Conservation (phyloP, 2,329 filamentous ascomycete genomes). For the Coniella vitis region DNA sequence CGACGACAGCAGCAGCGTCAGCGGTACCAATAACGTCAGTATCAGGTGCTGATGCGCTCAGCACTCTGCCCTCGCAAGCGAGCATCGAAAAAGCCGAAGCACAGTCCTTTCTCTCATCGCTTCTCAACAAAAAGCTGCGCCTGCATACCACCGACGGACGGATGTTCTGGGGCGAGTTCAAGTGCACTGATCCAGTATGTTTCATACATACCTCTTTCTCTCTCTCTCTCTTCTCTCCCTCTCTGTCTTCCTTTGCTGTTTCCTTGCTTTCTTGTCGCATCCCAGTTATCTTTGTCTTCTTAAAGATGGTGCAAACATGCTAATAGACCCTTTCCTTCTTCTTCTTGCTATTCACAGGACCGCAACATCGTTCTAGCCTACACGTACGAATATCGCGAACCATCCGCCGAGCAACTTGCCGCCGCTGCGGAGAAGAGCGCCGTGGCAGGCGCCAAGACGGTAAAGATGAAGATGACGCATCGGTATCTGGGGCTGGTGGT, state of each 20-base stretch:
- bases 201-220: neutral
- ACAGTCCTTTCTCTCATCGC: slow-evolving; percentile 50
- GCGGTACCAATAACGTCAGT: too few relatives aligned
- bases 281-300: too few relatives aligned
- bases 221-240: too few relatives aligned
- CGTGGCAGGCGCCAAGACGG: slow-evolving; percentile 30
- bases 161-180: slow-evolving; percentile 85
- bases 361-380: slow-evolving; percentile 80
- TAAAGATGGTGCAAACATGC: too few relatives aligned
- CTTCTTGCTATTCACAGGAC: slow-evolving; percentile 48
- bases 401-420: slow-evolving; percentile 43
- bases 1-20: too few relatives aligned
- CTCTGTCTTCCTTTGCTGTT: too few relatives aligned
- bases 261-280: too few relatives aligned
- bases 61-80: neutral
- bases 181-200: slow-evolving; percentile 85
- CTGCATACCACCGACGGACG: slow-evolving; percentile 76
- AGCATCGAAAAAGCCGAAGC: slow-evolving; percentile 46
- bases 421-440: slow-evolving; percentile 32
- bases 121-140: slow-evolving; percentile 73
- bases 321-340: too few relatives aligned
- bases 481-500: slow-evolving; percentile 86
- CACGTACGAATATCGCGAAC: slow-evolving; percentile 84
- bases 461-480: slow-evolving; percentile 69
- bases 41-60: too few relatives aligned